Conservation (phyloP, 2,329 filamentous ascomycete genomes). For the Raffaelea ambrosiae region DNA sequence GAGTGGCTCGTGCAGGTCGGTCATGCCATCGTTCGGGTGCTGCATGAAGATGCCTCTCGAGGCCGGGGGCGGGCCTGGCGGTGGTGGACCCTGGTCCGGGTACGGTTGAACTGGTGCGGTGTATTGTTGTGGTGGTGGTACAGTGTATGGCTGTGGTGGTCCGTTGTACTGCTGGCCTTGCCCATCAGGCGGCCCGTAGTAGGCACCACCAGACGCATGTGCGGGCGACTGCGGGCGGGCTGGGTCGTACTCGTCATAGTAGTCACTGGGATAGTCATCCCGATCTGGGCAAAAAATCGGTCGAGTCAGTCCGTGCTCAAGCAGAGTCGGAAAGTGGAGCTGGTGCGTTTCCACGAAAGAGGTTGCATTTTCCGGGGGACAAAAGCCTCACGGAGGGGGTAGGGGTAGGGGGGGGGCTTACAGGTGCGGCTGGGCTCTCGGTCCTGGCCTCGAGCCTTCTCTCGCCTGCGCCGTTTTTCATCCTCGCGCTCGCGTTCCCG, state of each 20-base stretch:
- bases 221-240: slow-evolving; percentile 33
- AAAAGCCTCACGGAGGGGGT: no score
- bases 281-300: no score
- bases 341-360: no score
- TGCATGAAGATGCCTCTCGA: no score
- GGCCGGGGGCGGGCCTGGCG: slow-evolving; percentile 6
- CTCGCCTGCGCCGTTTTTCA: no score
- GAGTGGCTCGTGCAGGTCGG: slow-evolving; percentile 21
- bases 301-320: no score
- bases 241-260: slow-evolving; percentile 24
- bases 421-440: background rate
- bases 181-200: slow-evolving; percentile 20
- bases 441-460: slow-evolving; percentile 16
- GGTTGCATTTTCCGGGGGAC: no score
- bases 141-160: no score
- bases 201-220: slow-evolving; percentile 42
- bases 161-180: no score
- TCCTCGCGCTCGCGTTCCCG: slow-evolving; percentile 6
- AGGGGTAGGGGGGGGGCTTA: no score
- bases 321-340: no score
- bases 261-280: slow-evolving; percentile 25
- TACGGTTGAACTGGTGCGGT: background rate
- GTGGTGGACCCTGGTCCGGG: slow-evolving; percentile 1
- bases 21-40: slow-evolving; percentile 26
- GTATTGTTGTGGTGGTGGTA: no score